These are phyloP conservation scores for Trametes pubescens DNA, from an alignment of 1,284 basidiomycete species.

Conservation along the genomic window DNA sequence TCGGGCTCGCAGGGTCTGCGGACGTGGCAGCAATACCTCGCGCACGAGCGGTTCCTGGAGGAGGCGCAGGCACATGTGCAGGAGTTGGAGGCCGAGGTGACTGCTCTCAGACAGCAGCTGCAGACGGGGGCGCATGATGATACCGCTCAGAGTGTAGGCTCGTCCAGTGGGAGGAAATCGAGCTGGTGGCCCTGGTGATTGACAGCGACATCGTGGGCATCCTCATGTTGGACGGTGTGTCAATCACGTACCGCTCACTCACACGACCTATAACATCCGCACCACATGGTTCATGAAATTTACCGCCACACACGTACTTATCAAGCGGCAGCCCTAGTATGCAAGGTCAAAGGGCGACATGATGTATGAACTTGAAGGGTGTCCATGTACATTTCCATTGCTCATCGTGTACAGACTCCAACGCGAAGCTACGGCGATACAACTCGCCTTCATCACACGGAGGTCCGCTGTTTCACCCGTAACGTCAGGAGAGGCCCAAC, in stretches of 20 bases:
- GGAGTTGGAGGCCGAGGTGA: slow-evolving; percentile 68
- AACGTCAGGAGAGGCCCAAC: too few relatives aligned
- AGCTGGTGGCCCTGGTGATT: slow-evolving; percentile 29
- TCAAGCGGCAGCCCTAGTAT: too few relatives aligned
- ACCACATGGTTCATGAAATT: too few relatives aligned
- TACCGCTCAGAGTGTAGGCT: background rate
- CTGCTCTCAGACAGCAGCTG: slow-evolving; percentile 41
- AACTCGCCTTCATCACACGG: too few relatives aligned
- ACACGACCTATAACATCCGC: slow-evolving; percentile 5
- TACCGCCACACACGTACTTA: too few relatives aligned
- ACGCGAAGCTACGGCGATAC: too few relatives aligned
- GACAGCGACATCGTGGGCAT: background rate
- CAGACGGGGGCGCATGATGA: slow-evolving; percentile 13
- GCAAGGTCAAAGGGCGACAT: too few relatives aligned
- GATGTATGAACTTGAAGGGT: too few relatives aligned
- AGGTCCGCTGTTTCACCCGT: too few relatives aligned
- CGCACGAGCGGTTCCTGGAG: slow-evolving; percentile 74
- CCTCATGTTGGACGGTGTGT: background rate
- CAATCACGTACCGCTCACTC: slow-evolving; percentile 13
- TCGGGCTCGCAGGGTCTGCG: slow-evolving; percentile 61
- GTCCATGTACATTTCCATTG: too few relatives aligned
- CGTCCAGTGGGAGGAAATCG: slow-evolving; percentile 17
- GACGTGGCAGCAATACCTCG: slow-evolving; percentile 64
- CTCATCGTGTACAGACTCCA: too few relatives aligned
- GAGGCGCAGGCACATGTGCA: slow-evolving; percentile 61